Evolutionary conservation across 371 early-diverging fungal genomes (phyloP), one percentile per base, ranked within the genome.

Genomic region (Parasitella parasitica): DNA sequence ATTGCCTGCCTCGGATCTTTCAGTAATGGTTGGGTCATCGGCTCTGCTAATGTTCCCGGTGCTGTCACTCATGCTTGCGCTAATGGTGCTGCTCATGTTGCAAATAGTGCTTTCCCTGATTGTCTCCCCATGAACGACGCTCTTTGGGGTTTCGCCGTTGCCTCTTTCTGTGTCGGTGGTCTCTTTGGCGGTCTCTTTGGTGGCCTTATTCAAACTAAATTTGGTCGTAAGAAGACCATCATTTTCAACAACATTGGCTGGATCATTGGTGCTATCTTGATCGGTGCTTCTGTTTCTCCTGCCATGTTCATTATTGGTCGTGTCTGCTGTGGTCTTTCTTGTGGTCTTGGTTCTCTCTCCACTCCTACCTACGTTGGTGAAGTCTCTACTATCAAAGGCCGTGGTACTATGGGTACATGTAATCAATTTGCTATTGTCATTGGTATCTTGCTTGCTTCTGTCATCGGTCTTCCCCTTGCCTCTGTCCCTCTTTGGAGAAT

Each of bases 291-390:
- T 9, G 76, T 77, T 1, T 78, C 78, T n/a, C 73, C 73, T n/a
- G 78, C 71, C 8, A 84, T 85, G 76, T 86, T 94, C 55, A 82
- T 83, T 43, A 34, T 90, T 56, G 96, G 94, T 0, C 88, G 97
- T 43, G 72, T 95, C 49, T 53, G 90, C 15, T 77, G 85, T 51
- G 97, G 97, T 39, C 62, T 94, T 48, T 93, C 86, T 4, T 85
- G 91, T 34, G 96, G 96, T n/a, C 71, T 89, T 5, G 87, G 87
- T n/a, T 87, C 92, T 46, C 88, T 88, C 20, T 83, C 84, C 12
- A 87, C 90, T 1, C 90, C 96, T 1, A 84, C 87, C 2, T 97
- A 95, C 61, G 82, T 95, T 26, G 87, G 87, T 9, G 93, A 94
- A 63, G 82, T 96, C 26, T 73, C 93, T 3, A 91, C 94, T 0